These are phyloP conservation scores for Fusarium burgessii DNA, from an alignment of 2,329 filamentous ascomycete genomes.

Conservation along the genomic window DNA sequence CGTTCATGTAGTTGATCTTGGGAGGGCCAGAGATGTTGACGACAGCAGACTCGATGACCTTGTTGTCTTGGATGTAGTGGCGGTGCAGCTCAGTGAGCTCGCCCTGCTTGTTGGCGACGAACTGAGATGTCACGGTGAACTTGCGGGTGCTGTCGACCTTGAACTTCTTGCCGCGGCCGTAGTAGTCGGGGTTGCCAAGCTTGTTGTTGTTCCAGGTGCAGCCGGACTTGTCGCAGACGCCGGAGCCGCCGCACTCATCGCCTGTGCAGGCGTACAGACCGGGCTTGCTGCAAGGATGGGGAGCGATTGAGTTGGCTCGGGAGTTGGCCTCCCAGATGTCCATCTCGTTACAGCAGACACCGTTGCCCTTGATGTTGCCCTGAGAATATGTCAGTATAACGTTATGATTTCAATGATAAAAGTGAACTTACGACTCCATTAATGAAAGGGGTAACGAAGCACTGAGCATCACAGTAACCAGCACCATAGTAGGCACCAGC, in stretches of 20 bases:
- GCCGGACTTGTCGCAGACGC: conserved; percentile 59
- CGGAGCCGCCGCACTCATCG: conserved; percentile 52
- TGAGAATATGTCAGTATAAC: neutral
- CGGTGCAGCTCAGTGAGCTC: conserved; percentile 62
- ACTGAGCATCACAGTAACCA: conserved; percentile 74
- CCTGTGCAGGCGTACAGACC: conserved; percentile 60
- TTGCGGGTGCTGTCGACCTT: conserved; percentile 54
- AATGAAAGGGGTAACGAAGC: conserved; percentile 63
- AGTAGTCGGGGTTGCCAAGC: conserved; percentile 47
- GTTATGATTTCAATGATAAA: accelerated
- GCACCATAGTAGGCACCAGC: conserved; percentile 71
- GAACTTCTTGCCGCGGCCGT: conserved; percentile 48
- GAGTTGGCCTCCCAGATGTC: conserved; percentile 68
- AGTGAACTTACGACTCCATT: conserved; percentile 57
- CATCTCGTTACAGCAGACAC: conserved; percentile 66
- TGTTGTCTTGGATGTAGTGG: conserved; percentile 57
- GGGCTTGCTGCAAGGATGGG: conserved; percentile 61
- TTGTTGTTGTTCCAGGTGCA: conserved; percentile 59
- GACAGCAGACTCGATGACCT: conserved; percentile 38
- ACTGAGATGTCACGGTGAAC: conserved; percentile 64
- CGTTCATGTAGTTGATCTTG: conserved; percentile 53
- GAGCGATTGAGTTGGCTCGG: conserved; percentile 58
- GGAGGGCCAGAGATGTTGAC: conserved; percentile 41
- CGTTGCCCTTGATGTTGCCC: conserved; percentile 38
- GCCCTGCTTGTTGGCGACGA: conserved; percentile 54